Conservation (phyloP, 139 green algal species). For the Bryopsis sp. region DNA sequence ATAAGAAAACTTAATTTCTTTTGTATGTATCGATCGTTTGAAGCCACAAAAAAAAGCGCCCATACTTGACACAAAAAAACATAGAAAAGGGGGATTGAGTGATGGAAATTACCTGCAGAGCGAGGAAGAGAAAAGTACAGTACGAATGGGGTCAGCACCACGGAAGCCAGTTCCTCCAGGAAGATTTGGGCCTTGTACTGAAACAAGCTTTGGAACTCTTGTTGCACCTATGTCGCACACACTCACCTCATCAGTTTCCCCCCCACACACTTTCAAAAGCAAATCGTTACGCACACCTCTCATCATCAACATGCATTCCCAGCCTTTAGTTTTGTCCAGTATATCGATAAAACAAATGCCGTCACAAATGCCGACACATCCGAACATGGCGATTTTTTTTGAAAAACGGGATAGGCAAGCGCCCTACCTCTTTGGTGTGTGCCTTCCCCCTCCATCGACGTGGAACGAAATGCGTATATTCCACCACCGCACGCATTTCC, state of each 20-base stretch:
- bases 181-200: conserved; percentile 75
- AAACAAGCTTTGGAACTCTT: conserved; percentile 75
- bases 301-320: no score
- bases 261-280: no score
- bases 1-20: conserved; percentile 2
- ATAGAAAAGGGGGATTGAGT: neutral
- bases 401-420: neutral
- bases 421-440: conserved; percentile 17
- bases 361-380: no score
- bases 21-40: neutral
- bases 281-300: no score
- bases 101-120: conserved; percentile 27
- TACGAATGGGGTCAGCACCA: conserved; percentile 75
- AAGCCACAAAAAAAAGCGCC: neutral
- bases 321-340: no score
- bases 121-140: conserved; percentile 55
- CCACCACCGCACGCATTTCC: conserved; percentile 65
- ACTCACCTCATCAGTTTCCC: neutral
- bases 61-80: neutral
- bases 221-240: conserved; percentile 36
- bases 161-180: conserved; percentile 73
- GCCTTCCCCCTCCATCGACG: conserved; percentile 50
- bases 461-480: conserved; percentile 88
- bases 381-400: no score
- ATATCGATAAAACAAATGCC: no score